Conservation (phyloP, 257 asterid genomes). For the Craterostigma plantagineum region DNA sequence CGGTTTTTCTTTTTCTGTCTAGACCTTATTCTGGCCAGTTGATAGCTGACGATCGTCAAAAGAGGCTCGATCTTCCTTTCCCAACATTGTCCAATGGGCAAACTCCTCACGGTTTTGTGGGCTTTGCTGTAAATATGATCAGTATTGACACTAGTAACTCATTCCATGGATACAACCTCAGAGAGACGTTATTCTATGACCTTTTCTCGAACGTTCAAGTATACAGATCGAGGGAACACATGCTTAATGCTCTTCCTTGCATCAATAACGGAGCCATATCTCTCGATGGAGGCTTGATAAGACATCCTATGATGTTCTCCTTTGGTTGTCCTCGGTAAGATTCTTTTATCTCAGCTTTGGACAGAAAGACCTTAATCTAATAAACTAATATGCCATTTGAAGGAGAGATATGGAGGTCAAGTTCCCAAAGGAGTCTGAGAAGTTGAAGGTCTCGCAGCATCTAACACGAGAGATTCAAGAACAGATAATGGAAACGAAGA, state of each 20-base stretch:
- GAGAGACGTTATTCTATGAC: conserved; percentile 76
- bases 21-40: conserved; percentile 57
- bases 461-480: conserved; percentile 22
- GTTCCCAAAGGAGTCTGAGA: conserved; percentile 37
- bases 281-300: conserved; percentile 81
- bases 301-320: conserved; percentile 24
- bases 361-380: not conserved
- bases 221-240: conserved; percentile 57
- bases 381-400: conserved; percentile 8
- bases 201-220: conserved; percentile 73
- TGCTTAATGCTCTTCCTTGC: conserved; percentile 43
- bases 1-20: conserved; percentile 10
- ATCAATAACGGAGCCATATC: conserved; percentile 61
- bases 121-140: conserved; percentile 90
- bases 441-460: conserved; percentile 17
- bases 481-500: conserved; percentile 28
- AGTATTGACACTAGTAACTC: conserved; percentile 30
- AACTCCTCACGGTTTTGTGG: conserved; percentile 70
- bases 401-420: conserved; percentile 37
- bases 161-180: conserved; percentile 33
- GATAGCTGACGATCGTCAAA: conserved; percentile 50
- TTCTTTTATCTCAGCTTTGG: conserved; percentile 5
- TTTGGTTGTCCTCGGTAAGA: conserved; percentile 35
- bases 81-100: conserved; percentile 51
- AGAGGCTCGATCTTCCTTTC: conserved; percentile 45